Evolutionary conservation across 805 yeast species (phyloP), one percentile per base, ranked within the genome.

Genomic region (Saturnispora dispora): DNA sequence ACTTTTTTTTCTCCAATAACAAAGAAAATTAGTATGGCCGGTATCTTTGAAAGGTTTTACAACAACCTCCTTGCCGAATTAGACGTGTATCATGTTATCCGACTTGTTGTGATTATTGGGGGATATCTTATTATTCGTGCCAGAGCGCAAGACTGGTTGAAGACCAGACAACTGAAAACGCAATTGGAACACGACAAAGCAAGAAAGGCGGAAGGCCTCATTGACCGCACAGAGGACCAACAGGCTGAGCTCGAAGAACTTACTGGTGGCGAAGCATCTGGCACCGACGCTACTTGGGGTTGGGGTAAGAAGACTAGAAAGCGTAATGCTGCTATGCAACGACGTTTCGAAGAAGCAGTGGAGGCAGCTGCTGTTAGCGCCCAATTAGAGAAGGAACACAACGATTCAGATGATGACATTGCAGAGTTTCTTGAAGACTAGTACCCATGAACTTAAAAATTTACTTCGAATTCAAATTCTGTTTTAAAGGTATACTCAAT

Each of bases 301-400:
- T 85, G 89, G 88, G 93, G 93, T 51, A 85, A 85, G 63, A 75
- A 75, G 60, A 84, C 90, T 5, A 77, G 90, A 70, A 71, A 72
- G 56, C 73, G 72, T 53, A 79, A 78, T 41, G 76, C 78, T 64
- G 70, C 71, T 53, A 81, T 81, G 58, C 77, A 81, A 58, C 71
- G 77, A 51, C 56, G 75, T 15, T 69, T 84, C 40, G 79, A 81
- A 58, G 75, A 78, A 47, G 65, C 77, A 64, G 65, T 72, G 13
- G 69, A 70, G 50, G 56, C 58, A 35, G 69, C 76, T 36, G 73
- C 76, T 25, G 72, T 74, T 52, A 53, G 46, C n/a, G 60, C 65
- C 4, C 61, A 61, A 45, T 42, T 50, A 25, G 55, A 56, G 17
- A 41, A 32, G 30, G 50, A 46, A 11, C 22, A 25, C 17, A 64